Evolutionary conservation across 495 filamentous ascomycete genomes (phyloP), one percentile per base, ranked within the genome.

Genomic region (Aspergillus biplanus): DNA sequence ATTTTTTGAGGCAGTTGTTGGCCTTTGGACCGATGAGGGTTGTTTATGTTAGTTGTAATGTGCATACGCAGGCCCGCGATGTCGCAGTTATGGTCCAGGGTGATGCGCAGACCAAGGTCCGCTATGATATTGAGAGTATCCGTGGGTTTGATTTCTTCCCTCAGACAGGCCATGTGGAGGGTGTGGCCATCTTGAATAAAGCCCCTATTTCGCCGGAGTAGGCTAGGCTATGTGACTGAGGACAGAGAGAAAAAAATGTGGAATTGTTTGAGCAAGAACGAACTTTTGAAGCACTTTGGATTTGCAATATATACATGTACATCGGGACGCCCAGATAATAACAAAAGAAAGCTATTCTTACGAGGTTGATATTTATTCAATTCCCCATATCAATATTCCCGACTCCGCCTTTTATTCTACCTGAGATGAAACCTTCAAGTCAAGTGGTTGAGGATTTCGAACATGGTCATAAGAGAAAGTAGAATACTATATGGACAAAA

Each of bases 111-210:
- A 75, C 75, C 11, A 74, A 81, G 54, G 80, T 82, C 33, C 78
- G 83, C 52, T 99, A 97, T 77, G 85, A 88, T 73, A 91, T 99
- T 69, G 96, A 99, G 82, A 96, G 91, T 71, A 78, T 99, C 37
- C 83, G 89, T 52, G 95, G 93, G 5, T 97, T 97, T 71, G 95
- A 99, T 70, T 99, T 99, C 79, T 99, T 99, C 76, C 95, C 95
- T 50, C 95, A 98, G 82, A 98, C 95, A 31, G 87, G 92, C 6
- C 95, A 99, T 83, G 95, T 98, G 0, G 95, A 99, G 75, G 91
- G 95, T 47, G 92, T 97, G 59, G 95, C 91, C 37, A 86, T 98
- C 33, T 74, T 98, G 66, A 82, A 81, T 66, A 73, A 73, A 42
- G 69, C 69, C 47, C 6, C 39, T 34, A 55, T 59, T 8, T 48